Conservation (phyloP, 192 early-diverging fungal species). For the Powellomyces hirtus region DNA sequence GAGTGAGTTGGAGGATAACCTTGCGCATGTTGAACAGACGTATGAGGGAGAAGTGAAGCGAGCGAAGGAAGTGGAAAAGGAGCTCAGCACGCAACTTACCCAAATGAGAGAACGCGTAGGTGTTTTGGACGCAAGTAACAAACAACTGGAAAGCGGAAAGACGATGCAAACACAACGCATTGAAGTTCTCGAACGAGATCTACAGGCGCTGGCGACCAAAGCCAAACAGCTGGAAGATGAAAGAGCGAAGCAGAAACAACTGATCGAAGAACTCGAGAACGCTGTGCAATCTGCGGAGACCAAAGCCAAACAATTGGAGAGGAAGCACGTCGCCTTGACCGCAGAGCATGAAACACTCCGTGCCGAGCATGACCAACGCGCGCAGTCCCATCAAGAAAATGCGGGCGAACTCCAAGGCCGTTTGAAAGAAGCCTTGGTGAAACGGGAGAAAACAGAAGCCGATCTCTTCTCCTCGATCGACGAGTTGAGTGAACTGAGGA, state of each 20-base stretch:
- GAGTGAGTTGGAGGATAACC: conserved; percentile 11
- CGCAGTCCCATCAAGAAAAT: not conserved
- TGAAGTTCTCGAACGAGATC: not conserved
- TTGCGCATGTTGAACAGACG: not conserved
- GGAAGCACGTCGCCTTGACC: not conserved
- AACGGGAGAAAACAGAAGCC: not conserved
- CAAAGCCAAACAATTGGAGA: not conserved
- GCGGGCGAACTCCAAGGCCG: not conserved
- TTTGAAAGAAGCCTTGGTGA: not conserved
- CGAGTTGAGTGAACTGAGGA: not conserved
- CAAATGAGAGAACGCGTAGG: no score
- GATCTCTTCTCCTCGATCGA: not conserved
- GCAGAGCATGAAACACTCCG: not conserved
- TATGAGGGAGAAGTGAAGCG: not conserved
- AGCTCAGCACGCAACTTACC: no score
- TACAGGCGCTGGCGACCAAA: not conserved
- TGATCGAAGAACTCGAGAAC: not conserved
- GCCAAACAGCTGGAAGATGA: not conserved
- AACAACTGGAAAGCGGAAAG: no score
- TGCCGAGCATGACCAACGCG: not conserved
- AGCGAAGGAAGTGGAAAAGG: not conserved
- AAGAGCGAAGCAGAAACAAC: not conserved
- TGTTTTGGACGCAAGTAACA: no score
- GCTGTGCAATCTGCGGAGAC: not conserved
- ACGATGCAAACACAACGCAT: no score